Evolutionary conservation across 1,139 yeast genomes (phyloP), one percentile per base, ranked within the genome.

Genomic region (Kodamaea ohmeri): DNA sequence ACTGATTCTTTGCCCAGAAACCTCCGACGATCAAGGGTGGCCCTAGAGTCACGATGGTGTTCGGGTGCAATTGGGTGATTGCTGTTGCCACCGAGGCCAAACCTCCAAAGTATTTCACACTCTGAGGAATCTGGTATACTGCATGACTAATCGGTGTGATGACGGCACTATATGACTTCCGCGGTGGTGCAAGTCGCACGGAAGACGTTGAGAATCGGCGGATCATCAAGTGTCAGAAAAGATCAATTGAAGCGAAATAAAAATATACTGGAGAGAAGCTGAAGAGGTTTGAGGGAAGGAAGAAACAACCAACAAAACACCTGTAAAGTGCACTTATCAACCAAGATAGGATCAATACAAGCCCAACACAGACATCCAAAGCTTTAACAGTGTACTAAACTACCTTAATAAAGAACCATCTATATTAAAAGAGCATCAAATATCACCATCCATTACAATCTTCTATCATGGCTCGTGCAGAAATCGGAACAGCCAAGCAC

Each of bases 401-500:
- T n/a, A n/a, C n/a, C n/a, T n/a, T n/a, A n/a, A n/a, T n/a, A n/a
- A n/a, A n/a, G n/a, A n/a, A n/a, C n/a, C n/a, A n/a, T n/a, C n/a
- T n/a, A n/a, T n/a, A n/a, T n/a, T n/a, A n/a, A n/a, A n/a, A n/a
- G n/a, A n/a, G n/a, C 28, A 25, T 13, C 28, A 25, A 25, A 6
- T 13, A 25, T 25, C 32, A 15, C 22, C 29, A 25, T 14, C 15
- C 17, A 20, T 9, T 7, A 9, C 22, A 20, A 20, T 9, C 22
- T 20, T 7, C 9, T 20, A 20, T 14, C 17, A 56, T 55, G 60
- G 59, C 53, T 3, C 46, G 42, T 36, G 88, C 94, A 32, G 94
- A 85, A 47, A 61, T 76, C 30, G 95, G 95, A 4, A 76, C 89
- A 2, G 95, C 96, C n/a, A 87, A 85, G 56, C 80, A 79, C 56